Conservation (phyloP, 2,329 filamentous ascomycete genomes). For the Paraconiothyrium sp. region DNA sequence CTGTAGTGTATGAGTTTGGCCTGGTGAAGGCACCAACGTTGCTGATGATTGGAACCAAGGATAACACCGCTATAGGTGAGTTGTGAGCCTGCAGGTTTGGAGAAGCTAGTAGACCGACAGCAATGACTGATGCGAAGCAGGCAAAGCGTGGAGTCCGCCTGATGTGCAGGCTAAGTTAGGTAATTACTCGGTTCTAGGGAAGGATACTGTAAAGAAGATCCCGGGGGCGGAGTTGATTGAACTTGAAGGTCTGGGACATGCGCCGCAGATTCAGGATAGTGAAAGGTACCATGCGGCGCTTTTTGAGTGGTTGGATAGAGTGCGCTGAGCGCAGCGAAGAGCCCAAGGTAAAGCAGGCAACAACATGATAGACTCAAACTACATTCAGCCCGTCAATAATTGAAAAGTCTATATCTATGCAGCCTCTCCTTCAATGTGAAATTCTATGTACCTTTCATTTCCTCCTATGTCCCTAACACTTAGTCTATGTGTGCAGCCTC, state of each 20-base stretch:
- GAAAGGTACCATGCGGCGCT: constrained; percentile 1
- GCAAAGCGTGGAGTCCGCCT: constrained; percentile 7
- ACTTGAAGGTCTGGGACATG: constrained; percentile 5
- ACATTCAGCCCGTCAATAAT: too few species aligned
- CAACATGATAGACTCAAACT: too few species aligned
- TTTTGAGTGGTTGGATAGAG: constrained; percentile 2
- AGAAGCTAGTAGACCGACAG: too few species aligned
- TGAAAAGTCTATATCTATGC: too few species aligned
- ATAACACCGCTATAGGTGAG: constrained; percentile 6
- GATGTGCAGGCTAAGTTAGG: constrained; percentile 8
- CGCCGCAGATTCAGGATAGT: constrained; percentile 5
- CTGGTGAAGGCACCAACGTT: neutral
- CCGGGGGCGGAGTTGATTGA: constrained; percentile 3
- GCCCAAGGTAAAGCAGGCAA: too few species aligned
- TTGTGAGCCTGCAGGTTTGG: neutral
- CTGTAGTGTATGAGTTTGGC: neutral
- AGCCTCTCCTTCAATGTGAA: too few species aligned
- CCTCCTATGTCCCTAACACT: constrained; percentile 25
- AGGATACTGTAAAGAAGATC: neutral
- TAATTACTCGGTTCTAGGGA: constrained; percentile 1
- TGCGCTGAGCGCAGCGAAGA: neutral
- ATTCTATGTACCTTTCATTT: neutral
- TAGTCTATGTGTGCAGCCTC: constrained; percentile 23
- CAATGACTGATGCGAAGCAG: neutral
- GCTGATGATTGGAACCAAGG: neutral